These are phyloP conservation scores for Cinchona pubescens DNA, from an alignment of 257 asterid genomes.

Conservation along the genomic window DNA sequence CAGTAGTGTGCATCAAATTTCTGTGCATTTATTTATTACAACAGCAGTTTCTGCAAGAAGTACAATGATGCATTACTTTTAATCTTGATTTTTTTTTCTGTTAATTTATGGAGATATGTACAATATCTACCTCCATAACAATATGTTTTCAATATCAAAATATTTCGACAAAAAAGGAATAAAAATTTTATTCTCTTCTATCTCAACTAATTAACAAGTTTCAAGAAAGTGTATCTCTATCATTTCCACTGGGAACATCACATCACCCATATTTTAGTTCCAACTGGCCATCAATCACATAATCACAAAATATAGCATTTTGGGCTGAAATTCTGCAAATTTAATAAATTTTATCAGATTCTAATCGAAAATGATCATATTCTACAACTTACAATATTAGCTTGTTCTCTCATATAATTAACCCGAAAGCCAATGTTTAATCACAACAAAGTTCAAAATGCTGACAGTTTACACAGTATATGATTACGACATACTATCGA, in stretches of 20 bases:
- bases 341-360: background rate
- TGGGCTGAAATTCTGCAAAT: background rate
- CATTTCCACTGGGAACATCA: background rate
- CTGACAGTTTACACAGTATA: background rate
- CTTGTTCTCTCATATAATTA: background rate
- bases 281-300: background rate
- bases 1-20: background rate
- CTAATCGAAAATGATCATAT: background rate
- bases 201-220: background rate
- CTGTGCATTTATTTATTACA: background rate
- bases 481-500: background rate
- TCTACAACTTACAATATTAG: background rate
- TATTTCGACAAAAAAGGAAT: background rate
- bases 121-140: background rate
- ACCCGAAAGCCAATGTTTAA: background rate
- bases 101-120: background rate
- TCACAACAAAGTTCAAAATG: background rate
- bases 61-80: background rate
- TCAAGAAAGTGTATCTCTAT: background rate
- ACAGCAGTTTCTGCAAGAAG: background rate
- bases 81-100: background rate
- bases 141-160: background rate
- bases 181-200: background rate
- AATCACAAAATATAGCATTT: background rate
- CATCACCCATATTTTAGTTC: background rate